These are phyloP conservation scores for Brettanomyces custersianus DNA, from an alignment of 805 yeast species.

Conservation along the genomic window DNA sequence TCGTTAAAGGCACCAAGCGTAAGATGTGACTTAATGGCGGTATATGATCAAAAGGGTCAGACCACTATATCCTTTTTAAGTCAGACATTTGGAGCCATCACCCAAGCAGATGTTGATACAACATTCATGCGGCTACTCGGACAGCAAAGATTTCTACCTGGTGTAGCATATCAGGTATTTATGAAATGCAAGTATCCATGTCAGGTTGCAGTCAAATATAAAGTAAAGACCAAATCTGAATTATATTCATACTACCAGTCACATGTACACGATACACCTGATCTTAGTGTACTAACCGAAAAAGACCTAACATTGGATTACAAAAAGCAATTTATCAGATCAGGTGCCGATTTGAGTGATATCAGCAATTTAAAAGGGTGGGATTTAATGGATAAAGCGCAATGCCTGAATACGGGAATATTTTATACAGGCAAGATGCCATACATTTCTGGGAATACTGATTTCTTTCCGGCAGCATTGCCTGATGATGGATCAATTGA, in stretches of 20 bases:
- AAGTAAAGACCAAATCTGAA: slow-evolving; percentile 43
- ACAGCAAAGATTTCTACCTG: slow-evolving; percentile 72
- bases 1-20: slow-evolving; percentile 61
- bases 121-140: slow-evolving; percentile 88
- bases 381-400: slow-evolving; percentile 43
- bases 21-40: slow-evolving; percentile 74
- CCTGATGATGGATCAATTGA: slow-evolving; percentile 89
- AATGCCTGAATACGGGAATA: slow-evolving; percentile 48
- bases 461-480: slow-evolving; percentile 87
- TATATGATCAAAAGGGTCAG: slow-evolving; percentile 23
- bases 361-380: slow-evolving; percentile 35
- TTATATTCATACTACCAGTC: slow-evolving; percentile 36
- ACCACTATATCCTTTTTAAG: slow-evolving; percentile 67
- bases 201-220: slow-evolving; percentile 62
- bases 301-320: slow-evolving; percentile 35
- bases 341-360: slow-evolving; percentile 22
- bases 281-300: slow-evolving; percentile 22
- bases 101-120: slow-evolving; percentile 91
- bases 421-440: slow-evolving; percentile 95
- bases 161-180: slow-evolving; percentile 57
- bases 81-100: slow-evolving; percentile 88
- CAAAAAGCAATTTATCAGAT: slow-evolving; percentile 18
- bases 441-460: slow-evolving; percentile 67
- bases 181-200: slow-evolving; percentile 66
- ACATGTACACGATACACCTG: slow-evolving; percentile 16